Evolutionary conservation across 1,139 yeast species (phyloP).

Genomic region (Taiozyma sp.): DNA sequence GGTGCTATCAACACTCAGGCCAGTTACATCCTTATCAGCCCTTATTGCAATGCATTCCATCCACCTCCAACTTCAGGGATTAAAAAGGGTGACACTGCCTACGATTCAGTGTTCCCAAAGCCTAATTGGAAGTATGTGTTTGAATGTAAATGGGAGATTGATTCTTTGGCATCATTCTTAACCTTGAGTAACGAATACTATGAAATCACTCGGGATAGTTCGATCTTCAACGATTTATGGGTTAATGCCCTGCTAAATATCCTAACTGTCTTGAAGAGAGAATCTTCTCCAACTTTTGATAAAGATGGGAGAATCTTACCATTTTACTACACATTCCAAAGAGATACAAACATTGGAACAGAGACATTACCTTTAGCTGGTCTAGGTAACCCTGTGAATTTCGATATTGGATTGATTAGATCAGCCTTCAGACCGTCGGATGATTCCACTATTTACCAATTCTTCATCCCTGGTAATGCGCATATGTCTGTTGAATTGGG

Average conservation of each 20-base stretch:
- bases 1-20: constrained; percentile 88
- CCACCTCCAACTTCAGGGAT: constrained; percentile 68
- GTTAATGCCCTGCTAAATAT: constrained; percentile 50
- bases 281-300: constrained; percentile 60
- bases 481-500: constrained; percentile 58
- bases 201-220: constrained; percentile 43
- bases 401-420: constrained; percentile 64
- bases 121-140: constrained; percentile 73
- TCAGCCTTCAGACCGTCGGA: constrained; percentile 93
- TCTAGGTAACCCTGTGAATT: constrained; percentile 78
- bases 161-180: constrained; percentile 78
- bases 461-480: constrained; percentile 83
- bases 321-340: constrained; percentile 60
- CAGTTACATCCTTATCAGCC: constrained; percentile 51
- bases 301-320: constrained; percentile 48
- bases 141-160: constrained; percentile 89
- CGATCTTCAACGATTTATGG: constrained; percentile 58
- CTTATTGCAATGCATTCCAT: constrained; percentile 90
- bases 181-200: constrained; percentile 71
- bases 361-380: constrained; percentile 81
- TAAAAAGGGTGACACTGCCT: constrained; percentile 46
- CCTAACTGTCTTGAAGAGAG: constrained; percentile 52
- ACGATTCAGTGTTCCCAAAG: constrained; percentile 62
- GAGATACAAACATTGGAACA: constrained; percentile 71
- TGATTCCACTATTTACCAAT: constrained; percentile 79